phyloP scores from a whole-genome alignment of 208 protist species.

The Angomonas deanei region DNA sequence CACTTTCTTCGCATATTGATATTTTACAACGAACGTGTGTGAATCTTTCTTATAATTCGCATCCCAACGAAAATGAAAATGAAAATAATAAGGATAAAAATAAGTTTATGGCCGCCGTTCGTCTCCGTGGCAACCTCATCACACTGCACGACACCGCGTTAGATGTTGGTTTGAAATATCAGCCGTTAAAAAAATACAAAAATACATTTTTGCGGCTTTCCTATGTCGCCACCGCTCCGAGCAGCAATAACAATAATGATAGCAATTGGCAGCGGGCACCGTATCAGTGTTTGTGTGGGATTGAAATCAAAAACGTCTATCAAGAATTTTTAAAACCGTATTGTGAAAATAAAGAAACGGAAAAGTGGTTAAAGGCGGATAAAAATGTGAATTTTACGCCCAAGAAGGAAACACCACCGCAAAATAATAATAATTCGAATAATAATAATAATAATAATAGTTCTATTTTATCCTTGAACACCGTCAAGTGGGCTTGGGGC shows the following conservation, averaged over 20 bases:
- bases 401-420: no score
- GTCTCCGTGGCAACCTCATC: slow-evolving; percentile 66
- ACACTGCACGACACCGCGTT: slow-evolving; percentile 69
- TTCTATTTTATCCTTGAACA: not conserved
- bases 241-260: slow-evolving; percentile 5
- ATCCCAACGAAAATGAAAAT: not conserved
- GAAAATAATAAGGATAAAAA: not conserved
- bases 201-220: slow-evolving; percentile 26
- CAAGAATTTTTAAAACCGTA: not conserved
- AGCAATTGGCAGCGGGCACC: not conserved
- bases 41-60: slow-evolving; percentile 28
- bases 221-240: slow-evolving; percentile 14
- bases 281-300: not conserved
- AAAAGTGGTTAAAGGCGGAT: not conserved
- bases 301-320: not conserved
- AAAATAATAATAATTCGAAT: slow-evolving; percentile 7
- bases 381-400: not conserved
- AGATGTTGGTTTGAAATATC: slow-evolving; percentile 49
- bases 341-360: not conserved
- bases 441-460: not conserved
- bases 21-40: slow-evolving; percentile 63
- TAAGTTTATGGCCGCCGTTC: slow-evolving; percentile 41
- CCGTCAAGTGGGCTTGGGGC: not conserved
- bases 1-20: slow-evolving; percentile 59
- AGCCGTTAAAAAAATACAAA: slow-evolving; percentile 25